Conservation (phyloP, 176 grass and related monocot genomes). For the Panicum miliaceum region DNA sequence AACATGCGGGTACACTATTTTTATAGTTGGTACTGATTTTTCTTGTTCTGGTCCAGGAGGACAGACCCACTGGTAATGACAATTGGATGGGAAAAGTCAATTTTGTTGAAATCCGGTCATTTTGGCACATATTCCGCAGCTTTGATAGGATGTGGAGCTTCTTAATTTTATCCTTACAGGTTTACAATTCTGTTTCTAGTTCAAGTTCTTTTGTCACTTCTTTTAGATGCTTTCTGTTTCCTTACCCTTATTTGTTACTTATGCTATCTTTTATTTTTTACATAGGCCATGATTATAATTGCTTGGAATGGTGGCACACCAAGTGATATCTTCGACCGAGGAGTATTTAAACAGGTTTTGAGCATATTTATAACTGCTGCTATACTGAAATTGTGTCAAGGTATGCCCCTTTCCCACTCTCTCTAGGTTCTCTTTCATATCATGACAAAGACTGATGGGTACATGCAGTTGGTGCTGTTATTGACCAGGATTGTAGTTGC, state of each 20-base stretch:
- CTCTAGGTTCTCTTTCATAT: background rate
- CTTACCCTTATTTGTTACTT: conserved; percentile 8
- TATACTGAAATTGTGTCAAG: conserved; percentile 78
- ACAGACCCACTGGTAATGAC: conserved; percentile 36
- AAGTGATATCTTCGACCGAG: conserved; percentile 79
- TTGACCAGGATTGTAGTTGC: background rate
- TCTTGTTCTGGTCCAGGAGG: conserved; percentile 61
- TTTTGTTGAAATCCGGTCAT: conserved; percentile 92
- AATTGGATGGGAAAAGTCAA: conserved; percentile 96
- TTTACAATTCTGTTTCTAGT: conserved; percentile 43
- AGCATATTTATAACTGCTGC: conserved; percentile 96
- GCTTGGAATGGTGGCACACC: conserved; percentile 95
- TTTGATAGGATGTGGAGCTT: conserved; percentile 99
- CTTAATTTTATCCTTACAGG: conserved; percentile 90
- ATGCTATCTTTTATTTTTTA: conserved; percentile 19
- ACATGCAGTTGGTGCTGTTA: background rate
- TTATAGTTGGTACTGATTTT: conserved; percentile 32
- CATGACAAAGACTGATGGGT: background rate
- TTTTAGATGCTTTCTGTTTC: conserved; percentile 38
- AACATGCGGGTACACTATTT: conserved; percentile 17
- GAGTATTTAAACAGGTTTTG: conserved; percentile 89
- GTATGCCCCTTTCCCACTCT: conserved; percentile 9
- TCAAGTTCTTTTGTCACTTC: conserved; percentile 28
- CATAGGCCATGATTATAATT: conserved; percentile 89
- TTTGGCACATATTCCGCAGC: conserved; percentile 98